Evolutionary conservation across 2,329 filamentous ascomycete genomes (phyloP).

Genomic region (Colletotrichum graminicola): DNA sequence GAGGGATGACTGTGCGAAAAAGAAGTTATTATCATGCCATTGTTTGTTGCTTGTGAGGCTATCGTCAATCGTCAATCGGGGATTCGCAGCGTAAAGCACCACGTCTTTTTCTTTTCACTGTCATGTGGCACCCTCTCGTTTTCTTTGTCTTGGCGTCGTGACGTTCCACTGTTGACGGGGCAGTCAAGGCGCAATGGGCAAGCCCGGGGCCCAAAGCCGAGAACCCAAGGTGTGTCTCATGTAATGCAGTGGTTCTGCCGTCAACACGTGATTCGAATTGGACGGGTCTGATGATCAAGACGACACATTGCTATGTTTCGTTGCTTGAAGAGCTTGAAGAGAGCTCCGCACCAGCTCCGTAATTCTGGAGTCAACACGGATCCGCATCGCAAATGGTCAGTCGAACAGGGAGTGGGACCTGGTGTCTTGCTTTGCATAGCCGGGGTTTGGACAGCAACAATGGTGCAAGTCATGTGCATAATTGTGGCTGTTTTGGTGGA

Average conservation of each 20-base stretch:
- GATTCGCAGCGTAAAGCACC: neutral
- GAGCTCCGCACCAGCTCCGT: constrained; percentile 27
- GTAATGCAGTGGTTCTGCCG: constrained; percentile 7
- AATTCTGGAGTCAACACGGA: constrained; percentile 18
- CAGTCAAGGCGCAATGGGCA: neutral
- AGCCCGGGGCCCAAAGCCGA: neutral
- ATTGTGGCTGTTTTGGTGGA: constrained; percentile 12
- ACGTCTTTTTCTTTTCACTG: neutral
- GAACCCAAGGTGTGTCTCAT: constrained; percentile 17
- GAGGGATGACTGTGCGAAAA: neutral
- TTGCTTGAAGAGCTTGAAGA: neutral
- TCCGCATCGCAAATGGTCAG: constrained; percentile 21
- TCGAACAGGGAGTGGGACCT: constrained; percentile 1
- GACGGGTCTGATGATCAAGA: constrained; percentile 35
- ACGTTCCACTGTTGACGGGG: constrained; percentile 30
- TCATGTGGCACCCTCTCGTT: constrained; percentile 18
- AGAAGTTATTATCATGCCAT: neutral
- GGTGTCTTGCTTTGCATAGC: neutral
- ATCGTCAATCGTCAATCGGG: constrained; percentile 24
- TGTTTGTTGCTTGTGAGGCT: constrained; percentile 21
- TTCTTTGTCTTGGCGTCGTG: constrained; percentile 22
- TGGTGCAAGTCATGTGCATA: constrained; percentile 17
- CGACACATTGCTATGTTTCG: constrained; percentile 36
- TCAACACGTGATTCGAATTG: constrained; percentile 19
- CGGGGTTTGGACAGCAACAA: constrained; percentile 15